Evolutionary conservation across 768 basidiomycete genomes (phyloP).

Genomic region (Suillus cothurnatus): DNA sequence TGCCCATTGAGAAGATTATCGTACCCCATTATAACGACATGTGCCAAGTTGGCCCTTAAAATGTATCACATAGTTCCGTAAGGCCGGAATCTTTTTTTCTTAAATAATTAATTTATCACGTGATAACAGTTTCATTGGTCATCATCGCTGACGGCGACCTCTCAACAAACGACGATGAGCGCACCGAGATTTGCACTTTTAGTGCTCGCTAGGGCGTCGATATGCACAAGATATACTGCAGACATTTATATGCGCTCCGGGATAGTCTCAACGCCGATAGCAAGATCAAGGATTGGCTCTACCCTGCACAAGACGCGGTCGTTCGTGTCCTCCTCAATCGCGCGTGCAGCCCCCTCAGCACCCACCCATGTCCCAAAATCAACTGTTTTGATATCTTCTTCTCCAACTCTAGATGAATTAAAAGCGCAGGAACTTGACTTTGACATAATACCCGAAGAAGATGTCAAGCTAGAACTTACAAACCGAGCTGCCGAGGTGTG

Average conservation of each 20-base stretch:
- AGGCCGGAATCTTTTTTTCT: too few relatives aligned
- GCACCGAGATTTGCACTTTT: background rate
- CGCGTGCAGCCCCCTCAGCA: background rate
- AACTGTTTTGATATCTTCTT: background rate
- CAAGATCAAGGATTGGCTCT: background rate
- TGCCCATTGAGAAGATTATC: too few relatives aligned
- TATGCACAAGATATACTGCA: background rate
- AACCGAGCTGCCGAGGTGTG: conserved; percentile 76
- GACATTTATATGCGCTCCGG: background rate
- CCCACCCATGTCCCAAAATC: background rate
- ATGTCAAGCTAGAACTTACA: conserved; percentile 62
- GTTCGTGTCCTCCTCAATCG: background rate
- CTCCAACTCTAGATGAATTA: conserved; percentile 55
- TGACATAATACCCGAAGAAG: conserved; percentile 53
- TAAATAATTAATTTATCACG: background rate
- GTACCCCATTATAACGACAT: too few relatives aligned
- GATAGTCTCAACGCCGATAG: background rate
- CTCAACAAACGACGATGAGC: conserved; percentile 3
- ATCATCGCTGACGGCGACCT: background rate
- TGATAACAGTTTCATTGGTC: background rate
- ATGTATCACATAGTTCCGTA: too few relatives aligned
- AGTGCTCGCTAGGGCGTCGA: background rate
- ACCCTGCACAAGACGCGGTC: background rate
- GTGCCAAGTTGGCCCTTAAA: too few relatives aligned
- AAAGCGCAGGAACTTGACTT: conserved; percentile 65